These are phyloP conservation scores for Tetraselmis chui DNA, from an alignment of 139 green algal species.

Conservation along the genomic window DNA sequence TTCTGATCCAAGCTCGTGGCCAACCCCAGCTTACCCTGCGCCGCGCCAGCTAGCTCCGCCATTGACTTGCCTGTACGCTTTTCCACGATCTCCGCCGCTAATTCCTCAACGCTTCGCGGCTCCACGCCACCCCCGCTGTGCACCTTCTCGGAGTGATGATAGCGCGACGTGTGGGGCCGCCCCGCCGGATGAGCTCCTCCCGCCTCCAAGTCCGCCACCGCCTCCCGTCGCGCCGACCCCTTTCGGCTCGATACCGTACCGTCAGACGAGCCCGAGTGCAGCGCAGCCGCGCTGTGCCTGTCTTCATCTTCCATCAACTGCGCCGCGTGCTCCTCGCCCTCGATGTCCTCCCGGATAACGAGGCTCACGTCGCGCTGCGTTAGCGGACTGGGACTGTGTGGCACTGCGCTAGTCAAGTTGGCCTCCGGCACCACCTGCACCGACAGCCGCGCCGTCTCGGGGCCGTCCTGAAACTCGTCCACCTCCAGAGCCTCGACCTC, in stretches of 20 bases:
- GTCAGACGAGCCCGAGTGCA: not conserved
- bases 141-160: too few species aligned
- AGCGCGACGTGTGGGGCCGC: not conserved
- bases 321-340: not conserved
- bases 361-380: not conserved
- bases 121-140: not conserved
- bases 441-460: not conserved
- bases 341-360: not conserved
- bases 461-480: not conserved
- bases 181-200: not conserved
- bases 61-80: not conserved
- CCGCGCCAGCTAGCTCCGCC: not conserved
- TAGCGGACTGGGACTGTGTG: not conserved
- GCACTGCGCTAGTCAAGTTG: not conserved
- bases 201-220: not conserved
- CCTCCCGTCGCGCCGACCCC: too few species aligned
- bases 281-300: not conserved
- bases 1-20: not conserved
- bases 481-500: not conserved
- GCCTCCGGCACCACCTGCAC: not conserved
- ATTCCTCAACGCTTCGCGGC: not conserved
- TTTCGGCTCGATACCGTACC: too few species aligned
- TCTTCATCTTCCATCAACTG: not conserved
- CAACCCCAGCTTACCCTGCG: not conserved
- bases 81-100: not conserved